Percentiles rank a stretch among this genome's conserved stretches.
phyloP scores from a whole-genome alignment of 192 early-diverging fungal species.

The Backusella australiensis region DNA sequence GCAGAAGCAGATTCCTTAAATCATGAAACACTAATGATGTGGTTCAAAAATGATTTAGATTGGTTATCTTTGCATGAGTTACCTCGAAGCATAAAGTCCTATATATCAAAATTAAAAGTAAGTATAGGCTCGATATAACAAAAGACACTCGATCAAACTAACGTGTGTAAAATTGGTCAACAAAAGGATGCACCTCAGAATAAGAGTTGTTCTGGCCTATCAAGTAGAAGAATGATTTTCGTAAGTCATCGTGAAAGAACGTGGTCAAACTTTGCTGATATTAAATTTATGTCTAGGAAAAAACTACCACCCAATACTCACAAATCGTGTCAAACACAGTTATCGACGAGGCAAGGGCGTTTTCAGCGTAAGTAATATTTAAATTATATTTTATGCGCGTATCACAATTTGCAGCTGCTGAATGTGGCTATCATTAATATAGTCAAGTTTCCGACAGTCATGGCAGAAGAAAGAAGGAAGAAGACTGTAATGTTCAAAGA shows the following conservation, averaged over 20 bases:
- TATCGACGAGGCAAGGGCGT: constrained; percentile 10
- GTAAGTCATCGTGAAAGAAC: constrained; percentile 2
- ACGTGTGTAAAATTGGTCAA: constrained; percentile 4
- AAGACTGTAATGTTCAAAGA: constrained; percentile 2
- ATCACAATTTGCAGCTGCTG: constrained; percentile 8
- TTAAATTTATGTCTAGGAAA: constrained; percentile 10
- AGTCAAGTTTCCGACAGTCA: background rate
- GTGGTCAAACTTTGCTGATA: background rate
- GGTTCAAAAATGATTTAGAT: constrained; percentile 1
- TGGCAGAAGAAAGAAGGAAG: constrained; percentile 9
- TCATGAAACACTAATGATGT: background rate
- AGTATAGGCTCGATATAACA: constrained; percentile 5
- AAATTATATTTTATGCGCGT: constrained; percentile 9
- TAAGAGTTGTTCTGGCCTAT: background rate
- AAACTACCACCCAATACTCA: background rate
- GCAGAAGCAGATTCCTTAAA: constrained; percentile 10
- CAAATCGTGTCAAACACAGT: constrained; percentile 2
- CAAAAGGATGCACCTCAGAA: constrained; percentile 2
- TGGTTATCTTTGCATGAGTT: constrained; percentile 6
- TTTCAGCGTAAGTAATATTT: constrained; percentile 11
- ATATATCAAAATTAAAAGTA: constrained; percentile 8
- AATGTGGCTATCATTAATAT: constrained; percentile 10
- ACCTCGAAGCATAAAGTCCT: constrained; percentile 4
- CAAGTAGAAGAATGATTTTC: constrained; percentile 11
- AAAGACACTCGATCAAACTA: constrained; percentile 1